phyloP scores from a whole-genome alignment of 768 basidiomycete genomes.

The Pisolithus albus region DNA sequence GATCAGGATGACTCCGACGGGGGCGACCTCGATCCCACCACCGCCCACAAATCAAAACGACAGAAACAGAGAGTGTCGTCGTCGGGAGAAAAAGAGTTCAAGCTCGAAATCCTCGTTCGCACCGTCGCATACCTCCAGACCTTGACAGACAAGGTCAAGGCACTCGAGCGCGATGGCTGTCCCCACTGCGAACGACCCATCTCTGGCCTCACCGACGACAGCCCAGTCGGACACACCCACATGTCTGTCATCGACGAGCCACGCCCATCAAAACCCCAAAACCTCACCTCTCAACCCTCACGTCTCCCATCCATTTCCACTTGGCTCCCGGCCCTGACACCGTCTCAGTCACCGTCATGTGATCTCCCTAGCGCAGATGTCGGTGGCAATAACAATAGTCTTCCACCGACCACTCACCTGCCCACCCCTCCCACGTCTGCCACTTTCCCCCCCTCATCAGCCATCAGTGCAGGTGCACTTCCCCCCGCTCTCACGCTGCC shows the following conservation, averaged over 20 bases:
- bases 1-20: slow-evolving; percentile 31
- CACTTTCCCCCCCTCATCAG: slow-evolving; percentile 38
- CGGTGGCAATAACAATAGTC: slow-evolving; percentile 7
- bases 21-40: slow-evolving; percentile 22
- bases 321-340: slow-evolving; percentile 45
- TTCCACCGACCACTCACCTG: slow-evolving; percentile 28
- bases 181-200: slow-evolving; percentile 18
- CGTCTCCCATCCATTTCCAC: slow-evolving; percentile 64
- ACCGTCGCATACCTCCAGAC: slow-evolving; percentile 76
- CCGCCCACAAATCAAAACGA: slow-evolving; percentile 8
- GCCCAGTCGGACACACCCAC: background rate
- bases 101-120: slow-evolving; percentile 81
- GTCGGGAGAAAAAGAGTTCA: slow-evolving; percentile 79
- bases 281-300: slow-evolving; percentile 8
- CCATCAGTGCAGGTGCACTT: slow-evolving; percentile 16
- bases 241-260: background rate
- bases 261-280: slow-evolving; percentile 6
- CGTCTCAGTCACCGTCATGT: slow-evolving; percentile 30
- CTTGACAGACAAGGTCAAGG: slow-evolving; percentile 48
- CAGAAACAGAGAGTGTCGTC: slow-evolving; percentile 22
- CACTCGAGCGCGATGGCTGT: slow-evolving; percentile 31
- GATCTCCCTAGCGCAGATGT: slow-evolving; percentile 16
- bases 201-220: slow-evolving; percentile 5
- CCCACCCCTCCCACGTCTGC: slow-evolving; percentile 56
- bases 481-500: slow-evolving; percentile 39